Percentiles rank a stretch among this genome's conserved stretches.
Conservation (phyloP, 257 asterid genomes). For the Solanum infundibuliforme region DNA sequence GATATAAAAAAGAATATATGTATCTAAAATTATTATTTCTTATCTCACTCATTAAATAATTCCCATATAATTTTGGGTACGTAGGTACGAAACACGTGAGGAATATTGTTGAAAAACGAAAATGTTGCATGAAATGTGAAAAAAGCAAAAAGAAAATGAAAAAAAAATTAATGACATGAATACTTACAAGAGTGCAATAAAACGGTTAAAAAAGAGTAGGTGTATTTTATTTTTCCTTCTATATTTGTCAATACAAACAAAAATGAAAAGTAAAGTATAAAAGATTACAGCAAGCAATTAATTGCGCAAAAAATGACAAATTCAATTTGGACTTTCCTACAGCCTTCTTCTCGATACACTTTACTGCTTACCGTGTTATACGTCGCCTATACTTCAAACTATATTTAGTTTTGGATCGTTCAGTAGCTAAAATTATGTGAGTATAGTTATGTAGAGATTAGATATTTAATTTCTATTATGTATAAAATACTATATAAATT, state of each 20-base stretch:
- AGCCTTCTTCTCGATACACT: neutral
- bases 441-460: fast-evolving
- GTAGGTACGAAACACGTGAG: neutral
- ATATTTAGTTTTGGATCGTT: no score
- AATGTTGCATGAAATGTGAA: neutral
- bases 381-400: neutral
- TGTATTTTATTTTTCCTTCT: neutral
- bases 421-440: fast-evolving
- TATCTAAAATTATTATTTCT: neutral
- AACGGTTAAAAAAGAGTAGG: neutral
- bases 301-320: neutral
- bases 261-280: neutral
- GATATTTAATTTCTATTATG: no score
- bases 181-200: neutral
- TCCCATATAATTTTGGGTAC: neutral
- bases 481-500: no score
- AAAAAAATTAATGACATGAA: neutral
- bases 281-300: neutral
- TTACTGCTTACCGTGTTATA: neutral
- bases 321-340: neutral
- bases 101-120: neutral
- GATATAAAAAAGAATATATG: no score
- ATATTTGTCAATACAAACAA: neutral
- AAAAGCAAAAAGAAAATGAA: neutral
- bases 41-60: neutral